A percentile compares a stretch with the other conserved stretches of the same genome.
Conservation (phyloP, 2,329 filamentous ascomycete species). For the Plenodomus tracheiphilus region DNA sequence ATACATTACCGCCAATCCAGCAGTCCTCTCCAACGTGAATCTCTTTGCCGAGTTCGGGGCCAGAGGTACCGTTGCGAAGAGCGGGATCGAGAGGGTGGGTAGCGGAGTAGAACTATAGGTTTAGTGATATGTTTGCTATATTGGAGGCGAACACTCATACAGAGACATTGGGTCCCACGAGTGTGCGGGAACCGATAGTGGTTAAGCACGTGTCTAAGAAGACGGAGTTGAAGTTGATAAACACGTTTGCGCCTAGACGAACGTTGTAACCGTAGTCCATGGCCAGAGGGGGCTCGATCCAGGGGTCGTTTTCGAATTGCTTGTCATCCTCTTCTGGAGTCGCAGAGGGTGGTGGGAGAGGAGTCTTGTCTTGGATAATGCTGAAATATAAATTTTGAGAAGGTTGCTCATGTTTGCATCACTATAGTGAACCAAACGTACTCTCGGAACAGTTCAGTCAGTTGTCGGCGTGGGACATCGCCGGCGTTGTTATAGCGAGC, state of each 20-base stretch:
- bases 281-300: slow-evolving; percentile 69
- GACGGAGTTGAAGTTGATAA: slow-evolving; percentile 74
- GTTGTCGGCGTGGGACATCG: slow-evolving; percentile 62
- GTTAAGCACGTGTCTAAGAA: slow-evolving; percentile 78
- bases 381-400: slow-evolving; percentile 48
- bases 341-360: slow-evolving; percentile 62
- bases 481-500: slow-evolving; percentile 66
- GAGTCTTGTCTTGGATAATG: slow-evolving; percentile 63
- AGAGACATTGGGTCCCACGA: slow-evolving; percentile 77
- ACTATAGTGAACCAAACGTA: slow-evolving; percentile 50
- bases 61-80: slow-evolving; percentile 72
- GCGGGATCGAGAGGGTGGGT: slow-evolving; percentile 77
- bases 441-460: slow-evolving; percentile 72
- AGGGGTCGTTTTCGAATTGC: slow-evolving; percentile 67
- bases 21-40: slow-evolving; percentile 75
- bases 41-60: slow-evolving; percentile 73
- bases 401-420: neutral
- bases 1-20: slow-evolving; percentile 55
- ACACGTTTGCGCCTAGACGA: slow-evolving; percentile 70
- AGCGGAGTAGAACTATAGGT: slow-evolving; percentile 64
- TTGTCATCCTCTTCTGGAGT: slow-evolving; percentile 67
- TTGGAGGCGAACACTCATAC: neutral
- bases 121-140: neutral
- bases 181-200: slow-evolving; percentile 73
- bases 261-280: slow-evolving; percentile 81